Evolutionary conservation across 306 rosid genomes (phyloP), one percentile per base, ranked within the genome.

Genomic region (Mimosa pudica): DNA sequence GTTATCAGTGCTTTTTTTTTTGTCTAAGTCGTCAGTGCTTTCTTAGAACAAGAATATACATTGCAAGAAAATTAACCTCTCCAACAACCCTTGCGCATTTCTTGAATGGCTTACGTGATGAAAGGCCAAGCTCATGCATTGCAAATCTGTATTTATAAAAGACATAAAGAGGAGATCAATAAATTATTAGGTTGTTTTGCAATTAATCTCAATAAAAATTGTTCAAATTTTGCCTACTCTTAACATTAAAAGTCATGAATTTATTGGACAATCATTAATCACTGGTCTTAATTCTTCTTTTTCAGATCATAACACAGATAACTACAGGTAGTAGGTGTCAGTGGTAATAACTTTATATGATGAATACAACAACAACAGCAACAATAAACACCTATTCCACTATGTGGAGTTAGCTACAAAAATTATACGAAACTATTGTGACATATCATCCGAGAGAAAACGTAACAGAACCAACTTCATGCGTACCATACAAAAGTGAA

Each of bases 81-180:
- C 99, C 99, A 84, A 95, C 99, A 76, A 95, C 99, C 89, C 99
- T 91, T 20, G 99, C 99, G 78, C 99, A 91, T 89, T 95, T 95
- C 96, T 87, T 92, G 88, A 91, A 95, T 2, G 99, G 96, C 81
- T 90, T 95, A 77, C 88, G 87, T 2, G 99, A 95, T 30, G 93
- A 76, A 80, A 95, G 93, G 44, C 99, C 95, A 70, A 95, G 88
- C 86, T 93, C 99, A 41, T 95, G 98, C 99, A 95, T 95, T 46
- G 99, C 99, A 81, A 85, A 95, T 82, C 99, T 93, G 90, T 65
- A 73, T 71, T 48, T 11, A 0, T 76, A 81, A 81, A 83, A 17
- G 85, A 82, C 51, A 71, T 49, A 67, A 42, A 49, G 18, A 51
- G 45, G 20, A 30, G 33, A 47, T 1, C 61, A 5, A 33, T 63